These are phyloP conservation scores for Penicillium nucicola DNA, from an alignment of 495 filamentous ascomycete genomes.

Conservation along the genomic window DNA sequence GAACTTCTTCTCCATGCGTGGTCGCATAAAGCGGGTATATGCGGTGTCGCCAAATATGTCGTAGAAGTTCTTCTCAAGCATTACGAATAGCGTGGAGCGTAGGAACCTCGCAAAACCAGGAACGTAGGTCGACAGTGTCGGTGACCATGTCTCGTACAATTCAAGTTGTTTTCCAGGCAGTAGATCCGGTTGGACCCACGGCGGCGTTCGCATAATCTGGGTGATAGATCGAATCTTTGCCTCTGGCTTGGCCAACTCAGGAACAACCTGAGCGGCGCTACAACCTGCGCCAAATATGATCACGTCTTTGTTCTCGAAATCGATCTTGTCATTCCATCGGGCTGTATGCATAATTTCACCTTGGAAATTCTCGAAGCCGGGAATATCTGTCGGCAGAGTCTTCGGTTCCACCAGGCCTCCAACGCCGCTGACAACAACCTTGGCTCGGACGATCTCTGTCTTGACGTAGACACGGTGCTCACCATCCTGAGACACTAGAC, in stretches of 20 bases:
- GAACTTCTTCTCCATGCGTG: conserved; percentile 32
- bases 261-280: conserved; percentile 47
- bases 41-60: conserved; percentile 29
- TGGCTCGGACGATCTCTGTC: conserved; percentile 48
- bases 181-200: conserved; percentile 49
- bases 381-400: conserved; percentile 46
- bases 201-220: conserved; percentile 61
- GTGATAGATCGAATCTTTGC: conserved; percentile 55
- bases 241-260: conserved; percentile 32
- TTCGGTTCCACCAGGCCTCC: conserved; percentile 55
- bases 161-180: conserved; percentile 10
- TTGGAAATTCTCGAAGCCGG: conserved; percentile 51
- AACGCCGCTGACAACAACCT: conserved; percentile 55
- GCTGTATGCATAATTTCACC: conserved; percentile 58
- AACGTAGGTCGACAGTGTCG: conserved; percentile 36
- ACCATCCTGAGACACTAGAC: conserved; percentile 29
- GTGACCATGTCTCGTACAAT: conserved; percentile 40
- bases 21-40: conserved; percentile 26
- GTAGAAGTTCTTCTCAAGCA: conserved; percentile 34
- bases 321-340: conserved; percentile 47
- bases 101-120: conserved; percentile 40
- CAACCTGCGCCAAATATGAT: conserved; percentile 63
- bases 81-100: conserved; percentile 32
- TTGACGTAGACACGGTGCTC: conserved; percentile 36
- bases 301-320: conserved; percentile 50